Evolutionary conservation across 352 stramenopile species (phyloP).

Genomic region (Elongisporangium senticosum): DNA sequence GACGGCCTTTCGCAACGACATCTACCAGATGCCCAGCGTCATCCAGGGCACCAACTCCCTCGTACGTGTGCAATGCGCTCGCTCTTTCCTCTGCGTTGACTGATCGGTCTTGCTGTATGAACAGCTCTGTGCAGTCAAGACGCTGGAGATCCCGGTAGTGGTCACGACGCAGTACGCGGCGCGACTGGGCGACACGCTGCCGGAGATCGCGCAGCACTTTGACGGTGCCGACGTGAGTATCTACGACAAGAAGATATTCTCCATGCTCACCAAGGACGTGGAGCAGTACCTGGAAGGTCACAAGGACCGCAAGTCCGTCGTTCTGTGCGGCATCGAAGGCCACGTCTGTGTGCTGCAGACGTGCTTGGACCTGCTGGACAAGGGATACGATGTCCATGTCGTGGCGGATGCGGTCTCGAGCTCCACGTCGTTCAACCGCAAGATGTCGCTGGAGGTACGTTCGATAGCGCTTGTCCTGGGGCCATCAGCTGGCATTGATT

Average conservation of each 20-base stretch:
- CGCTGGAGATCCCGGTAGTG: slow-evolving; percentile 90
- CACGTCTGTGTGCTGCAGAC: slow-evolving; percentile 96
- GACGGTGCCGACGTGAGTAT: slow-evolving; percentile 42
- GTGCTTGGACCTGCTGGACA: slow-evolving; percentile 93
- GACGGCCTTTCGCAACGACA: slow-evolving; percentile 93
- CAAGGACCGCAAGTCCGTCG: slow-evolving; percentile 66
- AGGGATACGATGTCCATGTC: slow-evolving; percentile 96
- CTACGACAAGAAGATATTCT: slow-evolving; percentile 98
- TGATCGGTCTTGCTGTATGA: background rate
- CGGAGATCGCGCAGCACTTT: slow-evolving; percentile 64
- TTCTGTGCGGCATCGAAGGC: slow-evolving; percentile 97
- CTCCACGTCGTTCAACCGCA: slow-evolving; percentile 84
- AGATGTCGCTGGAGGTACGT: slow-evolving; percentile 84
- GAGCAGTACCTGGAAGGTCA: slow-evolving; percentile 58
- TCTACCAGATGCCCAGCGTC: slow-evolving; percentile 91
- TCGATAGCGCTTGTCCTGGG: too few species aligned
- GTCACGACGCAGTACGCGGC: slow-evolving; percentile 96
- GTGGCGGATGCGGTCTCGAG: slow-evolving; percentile 94
- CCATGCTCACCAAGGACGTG: slow-evolving; percentile 95
- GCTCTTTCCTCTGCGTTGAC: background rate
- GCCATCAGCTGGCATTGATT: background rate
- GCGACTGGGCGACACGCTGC: slow-evolving; percentile 89
- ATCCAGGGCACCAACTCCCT: slow-evolving; percentile 75
- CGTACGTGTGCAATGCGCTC: slow-evolving; percentile 10
- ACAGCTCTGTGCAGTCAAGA: slow-evolving; percentile 56